phyloP scores from a whole-genome alignment of 345 rosid genomes.

The Mangifera indica region DNA sequence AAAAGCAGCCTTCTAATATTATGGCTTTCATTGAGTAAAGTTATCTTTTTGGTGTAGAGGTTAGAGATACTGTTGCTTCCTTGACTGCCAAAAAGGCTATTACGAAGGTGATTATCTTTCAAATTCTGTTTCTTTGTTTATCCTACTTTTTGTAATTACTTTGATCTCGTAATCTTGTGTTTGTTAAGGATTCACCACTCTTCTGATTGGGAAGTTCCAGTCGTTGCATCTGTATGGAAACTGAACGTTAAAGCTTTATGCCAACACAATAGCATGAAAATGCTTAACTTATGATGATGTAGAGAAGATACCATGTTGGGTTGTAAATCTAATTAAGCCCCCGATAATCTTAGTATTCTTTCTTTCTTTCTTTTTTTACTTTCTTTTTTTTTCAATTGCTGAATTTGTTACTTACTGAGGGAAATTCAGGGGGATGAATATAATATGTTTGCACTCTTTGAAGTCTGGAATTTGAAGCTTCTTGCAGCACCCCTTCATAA shows the following conservation, averaged over 20 bases:
- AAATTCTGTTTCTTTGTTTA: neutral
- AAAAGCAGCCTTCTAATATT: neutral
- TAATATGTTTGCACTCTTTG: neutral
- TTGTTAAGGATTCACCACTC: too few species aligned
- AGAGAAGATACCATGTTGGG: neutral
- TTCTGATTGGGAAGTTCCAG: too few species aligned
- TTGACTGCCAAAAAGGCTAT: slow-evolving; percentile 53
- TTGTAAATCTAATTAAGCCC: neutral
- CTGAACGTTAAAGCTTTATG: too few species aligned
- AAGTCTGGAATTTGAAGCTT: neutral
- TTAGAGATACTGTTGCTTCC: slow-evolving; percentile 54
- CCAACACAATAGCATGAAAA: too few species aligned
- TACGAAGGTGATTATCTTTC: slow-evolving; percentile 41
- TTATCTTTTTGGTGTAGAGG: slow-evolving; percentile 45
- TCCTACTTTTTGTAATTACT: neutral
- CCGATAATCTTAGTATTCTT: neutral
- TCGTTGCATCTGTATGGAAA: too few species aligned
- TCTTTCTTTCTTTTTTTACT: neutral
- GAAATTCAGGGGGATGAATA: neutral
- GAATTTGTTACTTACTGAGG: neutral
- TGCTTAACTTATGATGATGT: neutral
- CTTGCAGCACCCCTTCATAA: neutral
- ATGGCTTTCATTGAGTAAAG: neutral
- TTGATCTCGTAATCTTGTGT: neutral
- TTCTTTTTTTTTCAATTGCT: neutral